Evolutionary conservation across 768 basidiomycete genomes (phyloP).

Genomic region (Russula sp.): DNA sequence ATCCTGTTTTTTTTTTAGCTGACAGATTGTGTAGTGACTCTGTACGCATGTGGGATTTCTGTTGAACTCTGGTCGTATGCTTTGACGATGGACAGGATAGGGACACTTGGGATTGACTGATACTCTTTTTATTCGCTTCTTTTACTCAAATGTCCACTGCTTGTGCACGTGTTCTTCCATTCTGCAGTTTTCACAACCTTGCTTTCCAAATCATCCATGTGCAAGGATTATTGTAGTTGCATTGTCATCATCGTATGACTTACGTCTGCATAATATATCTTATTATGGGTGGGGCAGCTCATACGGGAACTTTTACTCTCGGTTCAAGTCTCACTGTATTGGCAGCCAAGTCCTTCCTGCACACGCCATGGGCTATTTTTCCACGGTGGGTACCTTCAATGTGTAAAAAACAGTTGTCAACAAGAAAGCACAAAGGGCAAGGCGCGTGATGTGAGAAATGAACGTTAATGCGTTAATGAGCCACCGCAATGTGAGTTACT

Average conservation of each 20-base stretch:
- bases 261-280: background rate
- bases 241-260: background rate
- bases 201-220: background rate
- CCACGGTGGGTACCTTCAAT: no score
- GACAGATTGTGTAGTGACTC: slow-evolving; percentile 34
- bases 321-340: no score
- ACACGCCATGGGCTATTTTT: no score
- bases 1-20: background rate
- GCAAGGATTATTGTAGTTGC: background rate
- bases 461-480: no score
- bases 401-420: no score
- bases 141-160: background rate
- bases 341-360: no score
- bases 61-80: slow-evolving; percentile 7
- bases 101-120: slow-evolving; percentile 7
- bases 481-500: no score
- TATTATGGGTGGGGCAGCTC: background rate
- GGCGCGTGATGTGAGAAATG: no score
- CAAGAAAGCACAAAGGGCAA: no score
- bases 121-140: background rate
- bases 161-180: background rate
- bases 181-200: background rate
- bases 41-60: slow-evolving; percentile 40
- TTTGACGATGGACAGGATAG: background rate
- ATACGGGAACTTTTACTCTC: background rate